Evolutionary conservation across 2,329 filamentous ascomycete genomes (phyloP), one percentile per base, ranked within the genome.

Genomic region (Alternaria brassicicola): DNA sequence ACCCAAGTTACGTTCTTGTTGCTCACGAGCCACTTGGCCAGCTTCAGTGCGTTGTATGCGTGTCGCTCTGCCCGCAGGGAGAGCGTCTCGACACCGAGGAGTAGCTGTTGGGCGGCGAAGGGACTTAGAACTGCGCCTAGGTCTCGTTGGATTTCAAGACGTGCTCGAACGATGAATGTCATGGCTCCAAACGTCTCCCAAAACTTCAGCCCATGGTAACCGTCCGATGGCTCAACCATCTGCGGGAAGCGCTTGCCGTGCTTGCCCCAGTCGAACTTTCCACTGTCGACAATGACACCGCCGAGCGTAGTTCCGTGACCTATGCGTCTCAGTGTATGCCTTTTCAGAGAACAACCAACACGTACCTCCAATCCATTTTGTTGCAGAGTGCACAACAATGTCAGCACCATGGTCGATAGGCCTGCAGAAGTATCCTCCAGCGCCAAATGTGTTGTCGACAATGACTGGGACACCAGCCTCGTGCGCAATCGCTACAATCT

Each of bases 161-260:
- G 89, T 28, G 92, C 88, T 51, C 92, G 88, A 73, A 96, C 90
- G 70, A 91, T 90, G 78, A 92, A 98, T 26, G 91, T 86, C 67
- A 93, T 85, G 54, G 87, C 78, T 33, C 93, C 93, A 68, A 97
- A 97, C 0, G 93, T 93, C 69, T 97, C 93, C 86, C 88, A 96
- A 85, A 97, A 97, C 77, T 92, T 94, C 66, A 97, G 85, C 31
- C 93, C 93, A 80, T 97, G 93, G 82, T 96, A 97, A 54, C 93
- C 93, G 56, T 91, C 89, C 0, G 90, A 88, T 0, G 90, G 94
- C 79, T 98, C 91, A 67, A 91, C 86, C 82, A 99, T 93, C 78
- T 97, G 92, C 1, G 94, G 94, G 84, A 98, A 98, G 19, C 93
- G 89, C 69, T 86, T 86, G 45, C 83, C 89, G 76, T 97, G 80